Percentiles rank a stretch among this genome's conserved stretches.
These are phyloP conservation scores for Aspergillus hortae DNA, from an alignment of 2,329 filamentous ascomycete genomes.

Conservation along the genomic window DNA sequence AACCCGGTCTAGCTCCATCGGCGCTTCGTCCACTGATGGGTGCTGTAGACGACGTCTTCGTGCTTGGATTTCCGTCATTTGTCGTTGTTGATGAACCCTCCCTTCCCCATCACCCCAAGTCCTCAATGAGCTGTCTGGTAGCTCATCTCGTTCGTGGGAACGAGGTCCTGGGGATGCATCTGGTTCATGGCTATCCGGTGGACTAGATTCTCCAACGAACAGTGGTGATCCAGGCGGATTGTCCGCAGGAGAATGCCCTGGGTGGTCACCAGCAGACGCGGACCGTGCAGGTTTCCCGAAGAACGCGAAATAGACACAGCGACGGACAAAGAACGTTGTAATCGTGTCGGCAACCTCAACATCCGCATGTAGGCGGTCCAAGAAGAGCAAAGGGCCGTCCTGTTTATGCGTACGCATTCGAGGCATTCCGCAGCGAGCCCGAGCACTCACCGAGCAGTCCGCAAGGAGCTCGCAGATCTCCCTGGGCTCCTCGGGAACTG, in stretches of 20 bases:
- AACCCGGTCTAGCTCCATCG: conserved; percentile 10
- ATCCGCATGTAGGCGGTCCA: too few relatives aligned
- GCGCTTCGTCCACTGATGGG: conserved; percentile 8
- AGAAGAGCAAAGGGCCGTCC: too few relatives aligned
- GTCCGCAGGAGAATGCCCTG: conserved; percentile 2
- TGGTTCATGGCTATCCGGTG: not conserved
- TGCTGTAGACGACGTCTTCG: not conserved
- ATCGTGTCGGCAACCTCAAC: too few relatives aligned
- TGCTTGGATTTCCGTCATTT: conserved; percentile 8
- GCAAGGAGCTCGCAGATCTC: too few relatives aligned
- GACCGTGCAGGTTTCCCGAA: conserved; percentile 11
- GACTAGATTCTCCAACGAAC: conserved; percentile 5
- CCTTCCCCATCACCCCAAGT: conserved; percentile 1
- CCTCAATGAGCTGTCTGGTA: not conserved
- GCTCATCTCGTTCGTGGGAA: conserved; percentile 1
- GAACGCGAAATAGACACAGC: conserved; percentile 18
- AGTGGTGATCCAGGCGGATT: conserved; percentile 3
- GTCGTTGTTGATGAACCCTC: conserved; percentile 3
- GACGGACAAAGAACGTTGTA: too few relatives aligned
- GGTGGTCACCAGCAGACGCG: not conserved
- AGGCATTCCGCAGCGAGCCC: too few relatives aligned
- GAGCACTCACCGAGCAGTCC: too few relatives aligned
- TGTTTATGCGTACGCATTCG: too few relatives aligned
- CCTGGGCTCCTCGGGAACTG: not conserved
- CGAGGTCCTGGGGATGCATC: not conserved